A percentile compares a stretch with the other conserved stretches of the same genome.
These are phyloP conservation scores for Cucurbita maxima DNA, from an alignment of 306 rosid genomes.

Conservation along the genomic window DNA sequence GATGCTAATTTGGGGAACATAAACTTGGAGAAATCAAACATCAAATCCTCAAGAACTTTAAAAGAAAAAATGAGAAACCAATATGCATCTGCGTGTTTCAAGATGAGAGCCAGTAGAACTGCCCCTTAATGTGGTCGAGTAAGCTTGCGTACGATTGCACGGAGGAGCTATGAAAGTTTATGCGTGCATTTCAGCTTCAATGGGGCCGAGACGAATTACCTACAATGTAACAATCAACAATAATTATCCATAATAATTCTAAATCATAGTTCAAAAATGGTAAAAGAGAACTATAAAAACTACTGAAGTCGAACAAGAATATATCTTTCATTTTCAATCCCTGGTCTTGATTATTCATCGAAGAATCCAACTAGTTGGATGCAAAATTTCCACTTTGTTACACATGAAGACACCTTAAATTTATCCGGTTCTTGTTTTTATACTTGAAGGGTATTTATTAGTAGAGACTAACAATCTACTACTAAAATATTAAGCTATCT, in stretches of 20 bases:
- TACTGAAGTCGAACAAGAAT: not conserved
- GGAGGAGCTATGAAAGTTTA: not conserved
- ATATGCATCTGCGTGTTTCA: not conserved
- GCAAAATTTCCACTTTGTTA: not conserved
- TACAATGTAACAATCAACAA: not conserved
- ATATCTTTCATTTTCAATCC: not conserved
- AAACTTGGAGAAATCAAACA: not conserved
- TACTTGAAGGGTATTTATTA: not conserved
- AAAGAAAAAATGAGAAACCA: not conserved
- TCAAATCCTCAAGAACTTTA: not conserved
- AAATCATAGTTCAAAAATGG: not conserved
- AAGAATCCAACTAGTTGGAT: not conserved
- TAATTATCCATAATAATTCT: not conserved
- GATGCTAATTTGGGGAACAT: not conserved
- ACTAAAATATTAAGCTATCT: too few relatives aligned
- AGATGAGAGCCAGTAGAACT: not conserved
- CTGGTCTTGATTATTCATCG: not conserved
- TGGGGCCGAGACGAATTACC: not conserved
- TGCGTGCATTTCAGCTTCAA: not conserved
- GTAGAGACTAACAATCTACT: too few relatives aligned
- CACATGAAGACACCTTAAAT: not conserved
- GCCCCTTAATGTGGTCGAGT: not conserved
- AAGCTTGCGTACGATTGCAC: not conserved
- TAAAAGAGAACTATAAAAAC: not conserved
- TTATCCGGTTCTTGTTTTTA: not conserved